Base-by-base conservation (phyloP, 495 filamentous ascomycete species). In the Penicillium odoratum region DNA sequence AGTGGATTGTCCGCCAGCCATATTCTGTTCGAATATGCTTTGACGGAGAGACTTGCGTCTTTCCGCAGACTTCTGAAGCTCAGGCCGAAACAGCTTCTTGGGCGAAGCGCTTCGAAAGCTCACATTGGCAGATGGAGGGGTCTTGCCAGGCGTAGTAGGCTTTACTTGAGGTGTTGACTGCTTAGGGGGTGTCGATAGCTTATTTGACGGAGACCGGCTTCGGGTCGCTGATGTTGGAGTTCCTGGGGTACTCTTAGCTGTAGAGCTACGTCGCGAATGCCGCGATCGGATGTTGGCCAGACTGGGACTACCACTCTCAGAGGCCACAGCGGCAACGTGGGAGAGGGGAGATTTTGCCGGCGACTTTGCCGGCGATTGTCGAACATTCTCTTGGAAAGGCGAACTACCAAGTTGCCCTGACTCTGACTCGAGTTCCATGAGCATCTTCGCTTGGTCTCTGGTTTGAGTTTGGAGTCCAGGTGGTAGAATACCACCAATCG, bases 401-500 rank as follows among this genome's bases (percentile, higher is more conserved):
- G 83, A 81, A 63, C 78, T 83, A 36, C 78, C 78, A 47, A 80
- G 57, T 53, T 83, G 78, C 5, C 80, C 78, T 29, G 78, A 68
- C 46, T 88, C 78, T 7, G 71, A 75, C 56, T 88, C 83, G 45
- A 76, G 64, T 60, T 88, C 87, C 82, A 86, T 86, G 7, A 82
- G 53, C 51, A 77, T 73, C 61, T 84, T 84, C 11, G 81, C 83
- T 56, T 83, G 75, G 6, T 70, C 71, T 49, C 80, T 81, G 18
- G 71, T 66, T 18, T 64, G 66, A 48, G 64, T 68, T 57, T 68
- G 70, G 6, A 68, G 44, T 53, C 76, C 71, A 10, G 76, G 63
- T 54, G 72, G 71, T 51, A 88, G 69, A 49, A 92, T 91, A 3
- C 85, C 82, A 40, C 90, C 89, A 59, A 91, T 73, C 0, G 87